Evolutionary conservation across 2,329 filamentous ascomycete genomes (phyloP), one percentile per base, ranked within the genome.

Genomic region (Fusarium sp.): DNA sequence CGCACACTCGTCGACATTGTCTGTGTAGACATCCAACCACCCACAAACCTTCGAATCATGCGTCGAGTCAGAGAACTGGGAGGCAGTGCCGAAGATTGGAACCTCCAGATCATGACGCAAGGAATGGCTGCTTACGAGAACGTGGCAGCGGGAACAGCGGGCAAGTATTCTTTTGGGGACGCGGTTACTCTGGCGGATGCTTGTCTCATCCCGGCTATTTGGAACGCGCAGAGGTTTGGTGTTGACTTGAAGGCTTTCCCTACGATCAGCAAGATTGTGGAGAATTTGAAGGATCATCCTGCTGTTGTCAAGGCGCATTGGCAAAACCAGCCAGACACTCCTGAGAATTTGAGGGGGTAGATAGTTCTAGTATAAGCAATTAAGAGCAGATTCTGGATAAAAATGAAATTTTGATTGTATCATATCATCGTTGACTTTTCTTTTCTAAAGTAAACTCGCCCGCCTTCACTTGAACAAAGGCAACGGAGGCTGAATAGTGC

Each of bases 81-180:
- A 0, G 82, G 80, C 2, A 84, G 84, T 2, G 82, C 84, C 1
- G 83, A 83, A 27, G 80, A 82, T 5, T 91, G 90, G 89, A 88
- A 87, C 35, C 82, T 81, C 45, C 84, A 86, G 63, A 80, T 90
- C 7, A 88, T 89, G 80, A 79, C 80, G 2, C 83, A 86, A 9
- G 90, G 90, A 0, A 80, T 92, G n/a, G 76, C 76, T 17, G 90
- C 90, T 2, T 91, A 90, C 72, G 90, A 92, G 78, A 76, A 80
- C 10, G 76, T 88, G 0, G 79, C 80, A 0, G 72, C 69, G 22
- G 75, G 63, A 68, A 81, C 77, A 9, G 84, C 87, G 0, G 89
- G 89, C 0, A 82, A 70, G 35, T 92, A 86, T 73, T 90, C 88
- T 3, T 86, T 90, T 5, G 90, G 89, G 0, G 87, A 91, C 79